Base-by-base conservation (phyloP, 768 basidiomycete genomes). In the Collybia mongolica region DNA sequence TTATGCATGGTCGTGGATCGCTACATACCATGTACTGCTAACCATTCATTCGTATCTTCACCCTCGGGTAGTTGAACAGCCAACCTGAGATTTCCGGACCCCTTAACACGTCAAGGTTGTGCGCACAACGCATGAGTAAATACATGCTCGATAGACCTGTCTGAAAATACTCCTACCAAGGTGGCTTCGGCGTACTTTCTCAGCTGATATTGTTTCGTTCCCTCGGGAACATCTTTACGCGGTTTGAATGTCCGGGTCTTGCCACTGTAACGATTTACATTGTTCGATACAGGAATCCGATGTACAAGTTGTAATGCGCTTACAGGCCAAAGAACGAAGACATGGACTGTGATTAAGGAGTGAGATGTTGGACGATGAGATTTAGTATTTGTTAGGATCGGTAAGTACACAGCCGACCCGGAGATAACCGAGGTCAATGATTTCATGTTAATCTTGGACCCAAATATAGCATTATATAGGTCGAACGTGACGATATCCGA, bases 171-270 rank as follows among this genome's bases (percentile, higher is more conserved):
- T 53, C 77, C 63, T 68, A 90, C 93, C 66, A 95, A 72, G 23
- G 94, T 96, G n/a, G 93, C 93, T 65, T 94, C 93, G 6, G 93
- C 93, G 63, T 95, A 98, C 76, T 98, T 98, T 68, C 97, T 86
- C 56, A 99, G 75, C 72, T 98, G 96, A 66, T 95, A 98, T 65
- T 98, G 96, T 70, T 96, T 96, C 35, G 95, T 96, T 36, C 95
- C 95, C 67, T 96, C 93, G 4, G 93, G 90, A 19, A 94, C 87
- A 65, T 93, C 91, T 70, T 90, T 93, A 61, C 93, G 87, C 23
- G 96, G 96, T 65, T 95, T 96, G 81, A 98, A 98, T 15, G 96
- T 94, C 48, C 92, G 84, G 32, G 90, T 91, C 74, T 93, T 94
- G 37, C 89, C 91, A 40, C 92, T 93, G 56, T 17, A 55, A 49